Conservation (phyloP, 306 rosid species). For the Dryas octopetala region DNA sequence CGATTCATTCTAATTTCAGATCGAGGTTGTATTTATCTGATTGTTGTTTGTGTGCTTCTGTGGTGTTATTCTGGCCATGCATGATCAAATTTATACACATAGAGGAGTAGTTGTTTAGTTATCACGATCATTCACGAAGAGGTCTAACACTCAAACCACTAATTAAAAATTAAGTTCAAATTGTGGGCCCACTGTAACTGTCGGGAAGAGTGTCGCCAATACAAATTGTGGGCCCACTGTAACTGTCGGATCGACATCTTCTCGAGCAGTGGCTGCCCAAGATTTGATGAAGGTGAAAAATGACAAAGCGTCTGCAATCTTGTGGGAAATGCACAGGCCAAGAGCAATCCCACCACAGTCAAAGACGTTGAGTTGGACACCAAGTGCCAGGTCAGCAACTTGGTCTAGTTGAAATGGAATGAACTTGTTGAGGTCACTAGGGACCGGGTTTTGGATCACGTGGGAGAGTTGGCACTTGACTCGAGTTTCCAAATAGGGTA, state of each 20-base stretch:
- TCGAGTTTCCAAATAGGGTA: slow-evolving; percentile 40
- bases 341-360: slow-evolving; percentile 57
- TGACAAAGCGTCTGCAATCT: slow-evolving; percentile 51
- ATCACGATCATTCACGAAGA: too few species aligned
- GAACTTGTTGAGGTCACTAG: slow-evolving; percentile 40
- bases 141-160: not conserved
- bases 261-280: slow-evolving; percentile 45
- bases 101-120: too few species aligned
- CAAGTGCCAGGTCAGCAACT: slow-evolving; percentile 34
- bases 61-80: too few species aligned
- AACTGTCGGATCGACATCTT: slow-evolving; percentile 8
- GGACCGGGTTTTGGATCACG: slow-evolving; percentile 34
- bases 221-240: slow-evolving; percentile 35
- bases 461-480: slow-evolving; percentile 39
- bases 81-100: too few species aligned
- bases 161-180: too few species aligned
- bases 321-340: slow-evolving; percentile 53
- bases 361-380: slow-evolving; percentile 54
- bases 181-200: too few species aligned
- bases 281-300: slow-evolving; percentile 35
- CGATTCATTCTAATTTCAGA: too few species aligned
- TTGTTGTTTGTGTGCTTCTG: too few species aligned
- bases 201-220: slow-evolving; percentile 53
- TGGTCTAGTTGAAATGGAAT: slow-evolving; percentile 45
- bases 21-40: too few species aligned